Base-by-base conservation (phyloP, 345 rosid species). In the Populus ilicifolia region DNA sequence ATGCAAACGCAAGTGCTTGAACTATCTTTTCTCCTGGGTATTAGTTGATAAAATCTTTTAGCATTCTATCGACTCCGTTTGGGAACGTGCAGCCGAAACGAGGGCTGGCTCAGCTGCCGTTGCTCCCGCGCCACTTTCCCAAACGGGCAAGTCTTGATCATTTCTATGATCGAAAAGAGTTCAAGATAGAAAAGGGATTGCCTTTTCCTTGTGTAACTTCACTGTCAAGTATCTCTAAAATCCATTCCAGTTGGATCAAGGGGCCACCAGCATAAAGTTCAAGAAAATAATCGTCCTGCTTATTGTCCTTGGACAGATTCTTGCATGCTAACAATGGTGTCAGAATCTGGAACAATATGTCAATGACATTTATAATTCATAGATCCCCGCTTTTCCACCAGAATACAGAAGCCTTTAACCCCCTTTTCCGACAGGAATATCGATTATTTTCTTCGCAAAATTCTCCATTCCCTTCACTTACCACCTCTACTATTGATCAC, bases 221-320 rank as follows among this genome's bases (percentile, higher is more conserved):
- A 64, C 30, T 9, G 13, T 21, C 20, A 41, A 67, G 68, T 46
- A 71, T 54, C 39, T 61, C 38, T 17, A 76, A 61, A 78, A 54
- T 65, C 70, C 73, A 62, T n/a, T 62, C 36, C 66, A 61, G 38
- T 29, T 33, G 30, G 76, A 71, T 54, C 29, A 75, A 46, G 56
- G 41, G 77, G 74, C 80, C 77, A 70, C 80, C 78, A 71, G 69
- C 50, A 67, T 3, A 54, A 65, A 70, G 72, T 38, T 75, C 14
- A 41, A 46, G 54, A 68, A 36, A 43, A 70, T 68, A 71, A 56
- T 77, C n/a, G 48, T 69, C 72, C 79, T 66, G 71, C 43, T 59
- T 39, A 52, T 61, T 72, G 52, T 72, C 77, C 35, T 29, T 59
- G 77, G 75, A 59, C 82, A 79, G 72, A 72, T 82, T 82, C 82